These are phyloP conservation scores for Arxiozyma slooffiae DNA, from an alignment of 1,139 yeast species.

Conservation along the genomic window DNA sequence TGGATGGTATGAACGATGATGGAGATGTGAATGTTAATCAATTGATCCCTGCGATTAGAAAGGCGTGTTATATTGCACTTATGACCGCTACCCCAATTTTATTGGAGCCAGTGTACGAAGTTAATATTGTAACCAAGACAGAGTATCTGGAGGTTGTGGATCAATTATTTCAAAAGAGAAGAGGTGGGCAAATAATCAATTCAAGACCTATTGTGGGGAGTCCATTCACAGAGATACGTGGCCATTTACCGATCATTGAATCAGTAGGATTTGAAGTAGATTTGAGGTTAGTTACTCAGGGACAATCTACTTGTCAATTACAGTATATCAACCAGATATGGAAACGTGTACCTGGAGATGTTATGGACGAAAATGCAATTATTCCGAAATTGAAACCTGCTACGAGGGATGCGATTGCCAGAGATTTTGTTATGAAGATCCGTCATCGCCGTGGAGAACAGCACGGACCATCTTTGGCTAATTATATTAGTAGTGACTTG, in stretches of 20 bases:
- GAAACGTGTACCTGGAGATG: slow-evolving; percentile 85
- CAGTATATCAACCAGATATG: slow-evolving; percentile 51
- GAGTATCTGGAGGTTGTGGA: slow-evolving; percentile 41
- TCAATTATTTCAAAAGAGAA: slow-evolving; percentile 47
- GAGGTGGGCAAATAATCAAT: slow-evolving; percentile 48
- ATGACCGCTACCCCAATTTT: slow-evolving; percentile 70
- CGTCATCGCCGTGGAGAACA: slow-evolving; percentile 73
- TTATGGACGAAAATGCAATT: slow-evolving; percentile 54
- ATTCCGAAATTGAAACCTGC: slow-evolving; percentile 73
- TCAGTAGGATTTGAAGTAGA: slow-evolving; percentile 86
- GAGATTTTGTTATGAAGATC: slow-evolving; percentile 86
- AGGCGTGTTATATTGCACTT: slow-evolving; percentile 77
- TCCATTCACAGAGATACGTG: slow-evolving; percentile 51
- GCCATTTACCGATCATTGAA: slow-evolving; percentile 77
- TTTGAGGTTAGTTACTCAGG: slow-evolving; percentile 63
- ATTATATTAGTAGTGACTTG: slow-evolving; percentile 57
- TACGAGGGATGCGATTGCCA: slow-evolving; percentile 54
- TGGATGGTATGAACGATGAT: slow-evolving; percentile 37
- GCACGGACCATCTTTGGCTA: slow-evolving; percentile 68
- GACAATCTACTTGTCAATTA: slow-evolving; percentile 63
- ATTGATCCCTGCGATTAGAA: slow-evolving; percentile 69
- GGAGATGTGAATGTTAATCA: slow-evolving; percentile 40
- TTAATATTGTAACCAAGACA: slow-evolving; percentile 48
- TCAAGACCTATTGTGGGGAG: slow-evolving; percentile 66
- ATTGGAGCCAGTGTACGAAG: slow-evolving; percentile 73